phyloP scores from a whole-genome alignment of 2,329 filamentous ascomycete species.

The Cercospora sp. region DNA sequence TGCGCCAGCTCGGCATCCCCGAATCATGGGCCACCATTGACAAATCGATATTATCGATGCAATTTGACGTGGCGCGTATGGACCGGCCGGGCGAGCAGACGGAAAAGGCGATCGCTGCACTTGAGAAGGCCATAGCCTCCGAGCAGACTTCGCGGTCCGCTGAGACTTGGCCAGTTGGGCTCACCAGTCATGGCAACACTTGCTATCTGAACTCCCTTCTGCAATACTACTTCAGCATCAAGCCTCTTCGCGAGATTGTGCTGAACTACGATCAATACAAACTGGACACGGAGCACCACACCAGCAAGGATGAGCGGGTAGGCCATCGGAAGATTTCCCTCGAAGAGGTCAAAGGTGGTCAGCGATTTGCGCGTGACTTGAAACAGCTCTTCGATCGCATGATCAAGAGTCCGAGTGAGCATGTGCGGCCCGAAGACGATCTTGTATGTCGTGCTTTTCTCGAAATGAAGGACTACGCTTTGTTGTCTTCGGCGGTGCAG shows the following conservation, averaged over 20 bases:
- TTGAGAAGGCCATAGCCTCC: slow-evolving; percentile 32
- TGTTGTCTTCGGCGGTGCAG: slow-evolving; percentile 24
- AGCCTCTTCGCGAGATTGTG: slow-evolving; percentile 76
- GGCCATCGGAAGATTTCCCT: slow-evolving; percentile 65
- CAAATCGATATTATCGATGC: slow-evolving; percentile 22
- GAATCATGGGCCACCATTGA: slow-evolving; percentile 31
- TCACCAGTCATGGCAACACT: slow-evolving; percentile 94
- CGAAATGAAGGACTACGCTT: slow-evolving; percentile 30
- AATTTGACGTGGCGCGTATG: slow-evolving; percentile 29
- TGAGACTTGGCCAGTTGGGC: slow-evolving; percentile 69
- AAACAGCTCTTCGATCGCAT: slow-evolving; percentile 40
- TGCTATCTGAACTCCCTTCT: slow-evolving; percentile 97
- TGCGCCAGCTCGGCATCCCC: slow-evolving; percentile 45
- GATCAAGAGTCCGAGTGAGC: slow-evolving; percentile 35
- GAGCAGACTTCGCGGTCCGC: slow-evolving; percentile 22
- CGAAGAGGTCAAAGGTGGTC: slow-evolving; percentile 39
- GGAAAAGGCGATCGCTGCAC: slow-evolving; percentile 37
- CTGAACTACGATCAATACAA: slow-evolving; percentile 71
- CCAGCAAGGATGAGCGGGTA: slow-evolving; percentile 66
- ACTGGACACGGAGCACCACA: slow-evolving; percentile 65
- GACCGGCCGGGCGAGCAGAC: slow-evolving; percentile 37
- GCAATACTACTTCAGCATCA: slow-evolving; percentile 91
- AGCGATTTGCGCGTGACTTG: slow-evolving; percentile 39
- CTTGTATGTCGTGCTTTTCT: slow-evolving; percentile 41
- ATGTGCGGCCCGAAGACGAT: slow-evolving; percentile 39